Evolutionary conservation across 1,139 yeast genomes (phyloP).

Genomic region (Candida sp.): DNA sequence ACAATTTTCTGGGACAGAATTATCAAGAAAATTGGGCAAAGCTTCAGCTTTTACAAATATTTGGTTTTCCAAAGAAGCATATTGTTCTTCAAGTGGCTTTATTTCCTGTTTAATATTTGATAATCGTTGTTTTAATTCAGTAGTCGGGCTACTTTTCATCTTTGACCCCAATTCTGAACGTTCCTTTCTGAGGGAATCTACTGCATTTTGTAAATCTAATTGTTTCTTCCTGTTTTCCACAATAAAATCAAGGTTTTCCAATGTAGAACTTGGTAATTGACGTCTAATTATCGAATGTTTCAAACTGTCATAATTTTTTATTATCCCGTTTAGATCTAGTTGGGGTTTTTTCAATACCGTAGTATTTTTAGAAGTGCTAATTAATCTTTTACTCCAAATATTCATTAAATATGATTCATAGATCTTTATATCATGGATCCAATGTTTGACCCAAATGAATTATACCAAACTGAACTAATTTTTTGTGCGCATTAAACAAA

Average conservation of each 20-base stretch:
- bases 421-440: background rate
- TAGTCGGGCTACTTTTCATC: slow-evolving; percentile 12
- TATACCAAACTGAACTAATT: too few species aligned
- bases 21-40: slow-evolving; percentile 68
- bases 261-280: slow-evolving; percentile 24
- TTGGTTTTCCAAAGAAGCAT: slow-evolving; percentile 18
- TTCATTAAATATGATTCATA: background rate
- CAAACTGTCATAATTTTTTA: slow-evolving; percentile 33
- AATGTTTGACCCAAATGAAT: too few species aligned
- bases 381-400: background rate
- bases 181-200: slow-evolving; percentile 26
- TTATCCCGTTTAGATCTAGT: slow-evolving; percentile 44
- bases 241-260: slow-evolving; percentile 30
- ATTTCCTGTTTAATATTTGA: slow-evolving; percentile 32
- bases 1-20: slow-evolving; percentile 46
- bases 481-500: too few species aligned
- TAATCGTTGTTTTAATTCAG: slow-evolving; percentile 18
- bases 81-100: slow-evolving; percentile 30
- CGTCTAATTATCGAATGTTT: slow-evolving; percentile 48
- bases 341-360: slow-evolving; percentile 15
- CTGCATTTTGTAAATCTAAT: slow-evolving; percentile 15
- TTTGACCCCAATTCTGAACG: slow-evolving; percentile 24
- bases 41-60: slow-evolving; percentile 43
- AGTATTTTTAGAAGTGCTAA: slow-evolving; percentile 8
- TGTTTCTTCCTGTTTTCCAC: slow-evolving; percentile 22